Percentiles rank a stretch among this genome's conserved stretches.
Conservation (phyloP, 208 protist species). For the Leishmania major region DNA sequence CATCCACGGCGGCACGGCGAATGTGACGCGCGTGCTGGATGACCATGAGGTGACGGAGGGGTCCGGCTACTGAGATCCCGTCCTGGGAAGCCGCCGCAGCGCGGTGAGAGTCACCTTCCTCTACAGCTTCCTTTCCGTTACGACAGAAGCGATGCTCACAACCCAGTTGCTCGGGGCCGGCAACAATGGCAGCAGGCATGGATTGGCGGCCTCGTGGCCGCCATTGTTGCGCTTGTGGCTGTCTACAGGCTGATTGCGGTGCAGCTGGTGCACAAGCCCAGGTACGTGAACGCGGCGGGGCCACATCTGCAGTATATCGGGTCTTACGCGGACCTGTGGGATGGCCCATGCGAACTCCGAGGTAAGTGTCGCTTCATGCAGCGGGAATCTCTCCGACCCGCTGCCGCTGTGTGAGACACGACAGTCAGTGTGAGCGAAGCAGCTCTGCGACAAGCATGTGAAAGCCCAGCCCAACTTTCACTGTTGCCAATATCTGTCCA, state of each 20-base stretch:
- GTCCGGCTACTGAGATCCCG: background rate
- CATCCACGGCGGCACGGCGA: background rate
- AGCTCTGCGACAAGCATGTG: background rate
- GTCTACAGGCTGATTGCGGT: constrained; percentile 11
- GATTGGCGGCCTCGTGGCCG: constrained; percentile 23
- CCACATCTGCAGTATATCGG: constrained; percentile 9
- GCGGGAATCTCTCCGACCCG: background rate
- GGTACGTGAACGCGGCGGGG: background rate
- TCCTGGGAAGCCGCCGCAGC: background rate
- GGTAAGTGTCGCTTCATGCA: background rate
- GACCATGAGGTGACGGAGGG: background rate
- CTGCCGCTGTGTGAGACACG: constrained; percentile 7
- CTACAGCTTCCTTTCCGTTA: constrained; percentile 22
- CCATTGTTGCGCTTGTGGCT: background rate
- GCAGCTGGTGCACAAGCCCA: constrained; percentile 13
- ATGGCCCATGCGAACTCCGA: background rate
- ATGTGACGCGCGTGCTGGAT: background rate
- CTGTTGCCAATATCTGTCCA: background rate
- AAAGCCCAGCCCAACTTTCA: background rate
- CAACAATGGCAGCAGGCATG: constrained; percentile 15
- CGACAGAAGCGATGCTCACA: background rate
- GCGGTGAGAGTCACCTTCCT: constrained; percentile 6
- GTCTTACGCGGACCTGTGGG: constrained; percentile 12
- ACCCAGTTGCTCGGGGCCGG: constrained; percentile 5
- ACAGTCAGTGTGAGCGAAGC: background rate